Base-by-base conservation (phyloP, 1,284 basidiomycete genomes). In the Leccinum variabile region DNA sequence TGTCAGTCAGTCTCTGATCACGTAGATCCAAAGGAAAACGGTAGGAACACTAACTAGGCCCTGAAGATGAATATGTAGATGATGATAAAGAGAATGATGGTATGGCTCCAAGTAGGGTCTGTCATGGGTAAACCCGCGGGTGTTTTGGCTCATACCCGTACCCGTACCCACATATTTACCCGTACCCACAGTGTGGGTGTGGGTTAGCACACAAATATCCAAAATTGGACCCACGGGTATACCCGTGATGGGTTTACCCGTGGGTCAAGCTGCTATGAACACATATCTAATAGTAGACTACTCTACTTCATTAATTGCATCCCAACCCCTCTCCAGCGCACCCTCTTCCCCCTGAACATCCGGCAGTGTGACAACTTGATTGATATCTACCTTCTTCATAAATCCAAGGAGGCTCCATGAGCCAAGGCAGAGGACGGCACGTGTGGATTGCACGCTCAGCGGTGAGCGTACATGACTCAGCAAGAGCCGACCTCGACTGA, bases 401-500 rank as follows among this genome's bases (percentile, higher is more conserved):
- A 74, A 60, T 10, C 66, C 68, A 3, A 70, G 46, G 2, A 18
- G 5, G 28, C 67, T 72, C 74, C 75, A 77, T 10, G 32, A 33
- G 13, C 68, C 68, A 8, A 77, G 58, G 57, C 75, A 77, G 3
- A 75, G 55, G 6, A 72, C 57, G 3, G 72, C 70, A 22, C 65
- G 61, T 1, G 68, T 74, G 1, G 69, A 69, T 37, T 70, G 61
- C 1, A 62, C 65, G 14, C 63, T 67, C 5, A 77, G 60, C 0
- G 67, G 16, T 64, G 68, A 74, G 14, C 67, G 59, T n/a, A 70
- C 54, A 54, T 74, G 69, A 18, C 69, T 62, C 2, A 76, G 63
- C 13, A 60, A 32, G 30, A 65, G 61, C 5, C 67, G 35, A 10
- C 73, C 69, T 14, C 55, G 54, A 59, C 72, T 73, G 59, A 76